These are phyloP conservation scores for Candida easanensis DNA, from an alignment of 805 yeast genomes.

Conservation along the genomic window DNA sequence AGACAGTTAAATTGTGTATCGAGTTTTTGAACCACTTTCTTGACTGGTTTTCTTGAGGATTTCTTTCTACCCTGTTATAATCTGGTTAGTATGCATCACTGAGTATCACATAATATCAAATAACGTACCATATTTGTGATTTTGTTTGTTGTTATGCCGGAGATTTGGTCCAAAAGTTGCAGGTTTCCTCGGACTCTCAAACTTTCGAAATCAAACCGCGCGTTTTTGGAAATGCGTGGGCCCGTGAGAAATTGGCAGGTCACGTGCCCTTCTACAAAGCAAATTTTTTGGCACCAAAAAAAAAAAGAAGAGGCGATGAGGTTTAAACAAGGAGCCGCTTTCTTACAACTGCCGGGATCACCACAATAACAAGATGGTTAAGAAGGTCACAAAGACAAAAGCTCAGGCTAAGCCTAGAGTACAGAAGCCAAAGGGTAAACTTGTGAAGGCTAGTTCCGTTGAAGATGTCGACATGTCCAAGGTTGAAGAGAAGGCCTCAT, in stretches of 20 bases:
- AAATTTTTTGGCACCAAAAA: conserved; percentile 19
- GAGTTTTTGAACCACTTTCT: conserved; percentile 71
- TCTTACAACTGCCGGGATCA: too few relatives aligned
- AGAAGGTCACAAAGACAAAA: conserved; percentile 21
- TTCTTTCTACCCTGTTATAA: conserved; percentile 70
- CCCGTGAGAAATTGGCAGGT: too few relatives aligned
- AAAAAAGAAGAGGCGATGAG: conserved; percentile 16
- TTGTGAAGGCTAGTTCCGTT: conserved; percentile 23
- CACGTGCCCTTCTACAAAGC: conserved; percentile 8
- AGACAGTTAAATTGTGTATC: conserved; percentile 86
- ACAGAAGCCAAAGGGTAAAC: conserved; percentile 28
- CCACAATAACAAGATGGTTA: conserved; percentile 5
- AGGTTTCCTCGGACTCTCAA: not conserved
- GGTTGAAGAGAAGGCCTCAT: conserved; percentile 3
- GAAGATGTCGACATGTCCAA: conserved; percentile 18
- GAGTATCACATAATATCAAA: not conserved
- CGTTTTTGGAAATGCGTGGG: too few relatives aligned
- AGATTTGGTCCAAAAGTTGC: too few relatives aligned
- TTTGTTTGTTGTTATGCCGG: not conserved
- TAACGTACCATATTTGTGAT: conserved; percentile 11
- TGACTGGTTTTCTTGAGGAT: conserved; percentile 77
- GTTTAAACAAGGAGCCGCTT: too few relatives aligned
- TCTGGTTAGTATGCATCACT: not conserved
- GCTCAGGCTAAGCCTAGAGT: conserved; percentile 16
- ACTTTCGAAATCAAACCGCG: not conserved